Percentiles rank a stretch among this genome's conserved stretches.
Conservation (phyloP, 1,139 yeast species). For the Petasospora rhodanensis region DNA sequence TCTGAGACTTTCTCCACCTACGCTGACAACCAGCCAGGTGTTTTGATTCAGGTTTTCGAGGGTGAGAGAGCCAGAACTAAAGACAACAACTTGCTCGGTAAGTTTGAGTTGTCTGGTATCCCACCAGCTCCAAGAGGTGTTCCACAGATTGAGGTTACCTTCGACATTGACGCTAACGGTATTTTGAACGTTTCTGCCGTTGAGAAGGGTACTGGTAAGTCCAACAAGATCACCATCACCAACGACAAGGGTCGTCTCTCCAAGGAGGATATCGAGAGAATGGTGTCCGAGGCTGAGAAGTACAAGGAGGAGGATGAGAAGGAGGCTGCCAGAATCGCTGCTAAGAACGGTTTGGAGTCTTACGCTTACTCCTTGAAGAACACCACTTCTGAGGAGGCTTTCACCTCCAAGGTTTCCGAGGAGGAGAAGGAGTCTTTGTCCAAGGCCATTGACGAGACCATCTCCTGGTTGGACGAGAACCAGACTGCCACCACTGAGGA, state of each 20-base stretch:
- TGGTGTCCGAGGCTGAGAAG: slow-evolving; percentile 90
- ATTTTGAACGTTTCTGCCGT: slow-evolving; percentile 90
- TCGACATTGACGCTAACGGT: slow-evolving; percentile 90
- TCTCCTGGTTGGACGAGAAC: slow-evolving; percentile 85
- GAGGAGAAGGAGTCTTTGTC: slow-evolving; percentile 75
- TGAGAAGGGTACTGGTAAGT: slow-evolving; percentile 84
- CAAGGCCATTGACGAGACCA: slow-evolving; percentile 81
- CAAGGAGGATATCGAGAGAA: slow-evolving; percentile 90
- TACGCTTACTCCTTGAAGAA: slow-evolving; percentile 88
- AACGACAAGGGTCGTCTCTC: slow-evolving; percentile 96
- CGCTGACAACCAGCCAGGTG: slow-evolving; percentile 93
- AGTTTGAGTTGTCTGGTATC: slow-evolving; percentile 86
- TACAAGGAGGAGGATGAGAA: slow-evolving; percentile 81
- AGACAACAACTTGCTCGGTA: slow-evolving; percentile 92
- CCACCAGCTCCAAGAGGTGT: slow-evolving; percentile 98
- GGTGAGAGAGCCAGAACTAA: slow-evolving; percentile 93
- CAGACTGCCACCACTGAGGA: slow-evolving; percentile 86
- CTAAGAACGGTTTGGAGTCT: slow-evolving; percentile 89
- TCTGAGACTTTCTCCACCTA: slow-evolving; percentile 88
- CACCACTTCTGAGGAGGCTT: slow-evolving; percentile 72
- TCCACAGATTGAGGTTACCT: slow-evolving; percentile 91
- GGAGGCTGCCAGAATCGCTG: slow-evolving; percentile 74
- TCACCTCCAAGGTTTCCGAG: slow-evolving; percentile 78
- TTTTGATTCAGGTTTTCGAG: slow-evolving; percentile 86
- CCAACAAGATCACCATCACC: slow-evolving; percentile 76